Percentiles rank a stretch among this genome's conserved stretches.
Conservation (phyloP, 176 grass and related monocot species). For the Eragrostis nindensis region DNA sequence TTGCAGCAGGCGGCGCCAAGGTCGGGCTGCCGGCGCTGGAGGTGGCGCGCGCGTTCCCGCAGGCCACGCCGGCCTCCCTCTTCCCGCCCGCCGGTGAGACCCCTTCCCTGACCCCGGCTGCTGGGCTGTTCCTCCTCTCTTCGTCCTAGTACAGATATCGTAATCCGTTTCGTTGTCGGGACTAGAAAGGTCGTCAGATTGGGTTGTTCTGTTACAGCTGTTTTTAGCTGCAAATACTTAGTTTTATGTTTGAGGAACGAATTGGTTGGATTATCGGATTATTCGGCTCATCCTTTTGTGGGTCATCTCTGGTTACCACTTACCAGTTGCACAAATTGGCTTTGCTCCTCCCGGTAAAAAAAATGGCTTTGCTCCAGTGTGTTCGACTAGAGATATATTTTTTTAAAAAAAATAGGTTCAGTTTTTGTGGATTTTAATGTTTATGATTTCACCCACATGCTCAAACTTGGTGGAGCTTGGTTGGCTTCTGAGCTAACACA, state of each 20-base stretch:
- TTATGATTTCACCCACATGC: neutral
- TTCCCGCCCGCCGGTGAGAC: slow-evolving; percentile 64
- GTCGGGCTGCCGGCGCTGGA: slow-evolving; percentile 67
- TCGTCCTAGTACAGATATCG: neutral
- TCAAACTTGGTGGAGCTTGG: neutral
- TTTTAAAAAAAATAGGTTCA: too few relatives aligned
- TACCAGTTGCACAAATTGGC: neutral
- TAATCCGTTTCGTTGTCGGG: neutral
- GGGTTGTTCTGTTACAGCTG: neutral
- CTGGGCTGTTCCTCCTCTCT: neutral
- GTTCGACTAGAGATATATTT: too few relatives aligned
- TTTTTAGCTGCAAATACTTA: neutral
- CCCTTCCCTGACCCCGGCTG: neutral
- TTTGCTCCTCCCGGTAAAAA: too few relatives aligned
- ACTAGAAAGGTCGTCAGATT: neutral
- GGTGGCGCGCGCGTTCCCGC: slow-evolving; percentile 61
- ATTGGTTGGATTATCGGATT: neutral
- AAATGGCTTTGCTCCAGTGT: too few relatives aligned
- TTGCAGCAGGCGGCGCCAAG: slow-evolving; percentile 11
- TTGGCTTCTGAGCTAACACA: neutral
- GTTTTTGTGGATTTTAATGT: neutral
- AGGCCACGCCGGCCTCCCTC: slow-evolving; percentile 68
- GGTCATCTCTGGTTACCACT: neutral
- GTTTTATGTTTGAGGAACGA: neutral
- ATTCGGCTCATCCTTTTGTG: neutral